Evolutionary conservation across 768 basidiomycete species (phyloP).

Genomic region (Boletellus ananas): DNA sequence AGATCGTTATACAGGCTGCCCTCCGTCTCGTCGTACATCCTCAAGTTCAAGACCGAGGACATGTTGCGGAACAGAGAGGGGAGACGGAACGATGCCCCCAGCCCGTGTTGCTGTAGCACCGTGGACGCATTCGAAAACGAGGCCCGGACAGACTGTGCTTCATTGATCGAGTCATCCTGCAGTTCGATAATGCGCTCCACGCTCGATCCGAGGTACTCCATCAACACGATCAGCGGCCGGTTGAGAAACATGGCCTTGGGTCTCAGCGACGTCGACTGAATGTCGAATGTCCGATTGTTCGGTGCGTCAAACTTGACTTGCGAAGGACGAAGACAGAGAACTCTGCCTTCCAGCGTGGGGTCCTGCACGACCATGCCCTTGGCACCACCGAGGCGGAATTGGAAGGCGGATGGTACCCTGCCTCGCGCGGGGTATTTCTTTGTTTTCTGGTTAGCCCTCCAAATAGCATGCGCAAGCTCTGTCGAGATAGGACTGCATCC

Average conservation of each 20-base stretch:
- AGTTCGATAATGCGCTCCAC: constrained; percentile 32
- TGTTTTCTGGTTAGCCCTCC: constrained; percentile 32
- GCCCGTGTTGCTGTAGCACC: constrained; percentile 40
- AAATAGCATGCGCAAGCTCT: constrained; percentile 34
- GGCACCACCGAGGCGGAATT: constrained; percentile 44
- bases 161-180: constrained; percentile 36
- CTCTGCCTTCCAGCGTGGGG: constrained; percentile 32
- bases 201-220: constrained; percentile 44
- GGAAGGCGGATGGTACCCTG: constrained; percentile 37
- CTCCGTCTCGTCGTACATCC: constrained; percentile 11
- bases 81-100: constrained; percentile 44
- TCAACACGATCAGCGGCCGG: constrained; percentile 45
- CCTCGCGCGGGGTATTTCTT: constrained; percentile 21
- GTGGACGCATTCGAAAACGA: constrained; percentile 36
- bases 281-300: constrained; percentile 40
- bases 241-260: constrained; percentile 45
- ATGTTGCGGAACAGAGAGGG: constrained; percentile 41
- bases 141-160: constrained; percentile 32
- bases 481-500: constrained; percentile 47
- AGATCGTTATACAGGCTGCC: constrained; percentile 32
- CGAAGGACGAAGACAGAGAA: constrained; percentile 40
- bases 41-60: constrained; percentile 29
- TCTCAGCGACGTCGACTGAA: constrained; percentile 42
- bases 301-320: constrained; percentile 47
- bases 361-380: constrained; percentile 49